phyloP scores from a whole-genome alignment of 2,329 filamentous ascomycete genomes.

The Botrytis deweyae region DNA sequence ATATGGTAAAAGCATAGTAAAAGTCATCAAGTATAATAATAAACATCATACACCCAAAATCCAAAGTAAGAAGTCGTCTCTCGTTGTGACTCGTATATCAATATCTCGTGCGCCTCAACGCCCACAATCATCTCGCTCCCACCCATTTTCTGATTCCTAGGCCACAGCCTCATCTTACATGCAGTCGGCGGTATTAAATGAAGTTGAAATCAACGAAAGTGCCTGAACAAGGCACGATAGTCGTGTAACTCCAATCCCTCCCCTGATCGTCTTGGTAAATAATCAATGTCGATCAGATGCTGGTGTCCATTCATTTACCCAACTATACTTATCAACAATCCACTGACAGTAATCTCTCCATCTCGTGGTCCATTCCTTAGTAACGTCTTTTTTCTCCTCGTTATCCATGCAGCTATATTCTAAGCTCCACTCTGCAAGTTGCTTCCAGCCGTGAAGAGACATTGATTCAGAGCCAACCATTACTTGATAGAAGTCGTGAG shows the following conservation, averaged over 20 bases:
- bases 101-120: constrained; percentile 10
- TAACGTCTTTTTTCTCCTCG: constrained; percentile 44
- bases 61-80: not conserved
- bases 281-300: constrained; percentile 26
- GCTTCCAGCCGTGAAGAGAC: constrained; percentile 69
- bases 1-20: not conserved
- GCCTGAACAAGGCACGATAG: not conserved
- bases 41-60: not conserved
- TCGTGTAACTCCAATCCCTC: not conserved
- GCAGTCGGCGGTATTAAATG: not conserved
- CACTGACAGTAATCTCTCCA: constrained; percentile 60
- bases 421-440: constrained; percentile 63
- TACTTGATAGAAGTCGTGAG: constrained; percentile 75
- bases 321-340: constrained; percentile 47
- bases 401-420: constrained; percentile 56
- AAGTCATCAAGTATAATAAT: not conserved
- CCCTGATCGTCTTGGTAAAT: not conserved
- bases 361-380: constrained; percentile 49
- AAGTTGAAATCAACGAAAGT: not conserved
- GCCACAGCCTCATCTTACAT: not conserved
- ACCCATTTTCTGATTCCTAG: not conserved
- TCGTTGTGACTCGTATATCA: not conserved
- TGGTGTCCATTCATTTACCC: constrained; percentile 8
- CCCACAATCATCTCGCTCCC: not conserved
- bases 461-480: constrained; percentile 68